phyloP scores from a whole-genome alignment of 2,329 filamentous ascomycete genomes.

The Cadophora gregata region DNA sequence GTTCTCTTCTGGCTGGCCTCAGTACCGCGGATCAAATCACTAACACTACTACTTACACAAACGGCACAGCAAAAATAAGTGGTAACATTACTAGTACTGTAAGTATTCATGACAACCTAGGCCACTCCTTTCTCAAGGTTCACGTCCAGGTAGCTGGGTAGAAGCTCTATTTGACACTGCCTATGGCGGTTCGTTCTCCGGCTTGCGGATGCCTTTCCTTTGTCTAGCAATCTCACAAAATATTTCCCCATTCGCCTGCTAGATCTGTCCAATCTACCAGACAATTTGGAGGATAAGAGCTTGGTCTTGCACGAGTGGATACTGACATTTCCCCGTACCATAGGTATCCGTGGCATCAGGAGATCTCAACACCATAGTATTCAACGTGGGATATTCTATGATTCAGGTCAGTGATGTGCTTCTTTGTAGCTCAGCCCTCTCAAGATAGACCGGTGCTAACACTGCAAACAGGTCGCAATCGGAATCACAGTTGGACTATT shows the following conservation, averaged over 20 bases:
- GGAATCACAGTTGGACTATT: slow-evolving; percentile 52
- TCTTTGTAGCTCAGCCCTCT: background rate
- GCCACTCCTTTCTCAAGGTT: slow-evolving; percentile 10
- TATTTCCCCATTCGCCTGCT: slow-evolving; percentile 16
- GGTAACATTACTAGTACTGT: slow-evolving; percentile 40
- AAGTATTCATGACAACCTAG: slow-evolving; percentile 25
- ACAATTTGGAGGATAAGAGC: slow-evolving; percentile 25
- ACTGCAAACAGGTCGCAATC: slow-evolving; percentile 43
- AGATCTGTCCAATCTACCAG: slow-evolving; percentile 16
- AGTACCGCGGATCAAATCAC: slow-evolving; percentile 61
- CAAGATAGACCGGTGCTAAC: background rate
- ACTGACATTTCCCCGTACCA: slow-evolving; percentile 23
- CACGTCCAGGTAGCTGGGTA: slow-evolving; percentile 9
- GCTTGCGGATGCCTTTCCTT: slow-evolving; percentile 25
- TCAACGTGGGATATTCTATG: slow-evolving; percentile 39
- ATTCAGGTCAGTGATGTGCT: background rate
- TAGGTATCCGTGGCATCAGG: slow-evolving; percentile 35
- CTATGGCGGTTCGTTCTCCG: slow-evolving; percentile 31
- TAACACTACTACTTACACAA: slow-evolving; percentile 39
- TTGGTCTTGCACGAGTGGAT: slow-evolving; percentile 10
- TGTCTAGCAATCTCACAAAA: slow-evolving; percentile 16
- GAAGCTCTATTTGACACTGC: slow-evolving; percentile 18
- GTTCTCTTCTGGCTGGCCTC: slow-evolving; percentile 64
- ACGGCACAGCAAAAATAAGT: slow-evolving; percentile 38
- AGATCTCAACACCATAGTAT: slow-evolving; percentile 47